Conservation (phyloP, 176 grass and related monocot genomes). For the Lolium perenne region DNA sequence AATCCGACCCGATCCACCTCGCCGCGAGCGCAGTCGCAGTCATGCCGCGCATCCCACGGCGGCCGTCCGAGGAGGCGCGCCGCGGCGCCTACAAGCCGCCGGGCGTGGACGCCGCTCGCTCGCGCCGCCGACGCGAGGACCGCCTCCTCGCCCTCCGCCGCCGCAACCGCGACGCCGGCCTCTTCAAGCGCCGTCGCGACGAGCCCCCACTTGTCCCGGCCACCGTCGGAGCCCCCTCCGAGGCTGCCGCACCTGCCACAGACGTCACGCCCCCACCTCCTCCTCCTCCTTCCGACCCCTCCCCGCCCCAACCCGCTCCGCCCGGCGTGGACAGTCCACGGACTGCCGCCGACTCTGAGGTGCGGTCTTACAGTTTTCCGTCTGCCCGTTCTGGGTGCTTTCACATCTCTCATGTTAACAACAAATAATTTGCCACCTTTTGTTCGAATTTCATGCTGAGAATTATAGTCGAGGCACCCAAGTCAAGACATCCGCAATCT, state of each 20-base stretch:
- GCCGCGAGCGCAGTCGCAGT: slow-evolving; percentile 1
- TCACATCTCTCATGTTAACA: neutral
- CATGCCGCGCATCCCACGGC: slow-evolving; percentile 42
- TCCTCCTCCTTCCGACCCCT: slow-evolving; percentile 30
- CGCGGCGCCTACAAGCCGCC: slow-evolving; percentile 71
- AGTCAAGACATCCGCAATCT: neutral
- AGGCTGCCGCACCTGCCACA: neutral
- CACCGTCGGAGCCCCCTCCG: neutral
- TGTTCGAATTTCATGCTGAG: neutral
- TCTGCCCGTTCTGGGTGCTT: neutral
- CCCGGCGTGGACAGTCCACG: slow-evolving; percentile 1
- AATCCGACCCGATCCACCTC: neutral
- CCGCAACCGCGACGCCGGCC: slow-evolving; percentile 59
- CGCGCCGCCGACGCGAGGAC: slow-evolving; percentile 68
- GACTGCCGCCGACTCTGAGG: slow-evolving; percentile 40
- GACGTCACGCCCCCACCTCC: neutral
- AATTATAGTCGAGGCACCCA: neutral
- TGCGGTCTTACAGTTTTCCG: slow-evolving; percentile 23
- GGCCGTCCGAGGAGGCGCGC: slow-evolving; percentile 47
- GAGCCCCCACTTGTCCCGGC: neutral
- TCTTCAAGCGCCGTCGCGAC: slow-evolving; percentile 78
- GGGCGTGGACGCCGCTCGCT: slow-evolving; percentile 48
- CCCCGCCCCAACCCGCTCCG: slow-evolving; percentile 22
- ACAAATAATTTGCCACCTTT: neutral
- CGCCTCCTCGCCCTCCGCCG: slow-evolving; percentile 67